Base-by-base conservation (phyloP, 2,329 filamentous ascomycete genomes). In the Capronia epimyces region DNA sequence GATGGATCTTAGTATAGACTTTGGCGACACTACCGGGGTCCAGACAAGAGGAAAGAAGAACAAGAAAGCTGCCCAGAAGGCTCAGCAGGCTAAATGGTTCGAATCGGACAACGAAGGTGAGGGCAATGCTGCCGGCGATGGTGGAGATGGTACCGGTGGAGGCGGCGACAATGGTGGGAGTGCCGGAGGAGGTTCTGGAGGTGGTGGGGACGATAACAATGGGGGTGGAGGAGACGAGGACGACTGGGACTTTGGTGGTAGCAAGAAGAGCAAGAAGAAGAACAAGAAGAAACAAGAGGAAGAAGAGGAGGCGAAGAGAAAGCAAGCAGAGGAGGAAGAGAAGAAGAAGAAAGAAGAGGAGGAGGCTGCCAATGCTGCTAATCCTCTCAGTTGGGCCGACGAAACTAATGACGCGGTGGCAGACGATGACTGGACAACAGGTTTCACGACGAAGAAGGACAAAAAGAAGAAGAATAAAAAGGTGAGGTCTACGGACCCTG, bases 391-490 rank as follows among this genome's bases (percentile, higher is more conserved):
- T 60, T 75, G 73, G 72, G 71, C 71, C 44, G 71, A 74, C 48
- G 68, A 71, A 29, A 57, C 59, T 3, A 65, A 62, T 46, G 69
- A 66, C 24, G 67, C 67, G 12, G 70, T 71, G 49, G 67, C 66
- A 3, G 76, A 77, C 21, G 79, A 78, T 59, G 70, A 71, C 1
- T 83, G 76, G 75, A 73, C 59, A 3, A 54, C 67, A 25, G 69
- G 68, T 13, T 78, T 78, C 60, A 65, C 69, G 8, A 61, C 72
- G 6, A 64, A 66, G 3, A 69, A 69, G 37, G 67, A 69, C 24
- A 81, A 81, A 53, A 73, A 71, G 53, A 80, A 80, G 64, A 71
- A 70, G 57, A 73, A 73, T 57, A 79, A 78, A 56, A 79, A 77
- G 67, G 77, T 80, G 65, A 62, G 66, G 12, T 42, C 25, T 29